phyloP scores from a whole-genome alignment of 2,329 filamentous ascomycete genomes.

The Macrophomina phaseolina region DNA sequence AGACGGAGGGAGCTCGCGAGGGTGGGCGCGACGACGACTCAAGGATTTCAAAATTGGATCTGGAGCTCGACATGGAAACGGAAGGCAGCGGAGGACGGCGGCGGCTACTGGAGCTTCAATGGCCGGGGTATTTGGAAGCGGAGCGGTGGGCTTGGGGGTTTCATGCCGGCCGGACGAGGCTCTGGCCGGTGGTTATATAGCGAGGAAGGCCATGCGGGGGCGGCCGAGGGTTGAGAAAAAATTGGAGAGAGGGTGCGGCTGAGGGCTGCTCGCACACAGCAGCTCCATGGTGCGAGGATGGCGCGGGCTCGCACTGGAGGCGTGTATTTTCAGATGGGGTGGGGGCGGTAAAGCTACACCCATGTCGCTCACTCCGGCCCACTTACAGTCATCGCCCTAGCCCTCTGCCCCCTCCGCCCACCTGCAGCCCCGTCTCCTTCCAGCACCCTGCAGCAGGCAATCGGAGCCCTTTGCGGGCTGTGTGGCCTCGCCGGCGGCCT shows the following conservation, averaged over 20 bases:
- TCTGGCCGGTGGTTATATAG: slow-evolving; percentile 19
- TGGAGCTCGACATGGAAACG: slow-evolving; percentile 40
- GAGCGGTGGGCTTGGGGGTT: neutral
- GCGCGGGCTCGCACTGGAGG: slow-evolving; percentile 21
- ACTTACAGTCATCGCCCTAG: slow-evolving; percentile 8
- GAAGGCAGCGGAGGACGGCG: slow-evolving; percentile 10
- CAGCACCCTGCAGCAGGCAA: slow-evolving; percentile 10
- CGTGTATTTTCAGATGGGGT: slow-evolving; percentile 28
- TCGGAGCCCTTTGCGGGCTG: neutral
- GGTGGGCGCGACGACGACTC: neutral
- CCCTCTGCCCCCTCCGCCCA: slow-evolving; percentile 1
- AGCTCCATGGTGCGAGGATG: slow-evolving; percentile 28
- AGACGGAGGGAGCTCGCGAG: slow-evolving; percentile 35
- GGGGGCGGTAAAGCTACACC: slow-evolving; percentile 27
- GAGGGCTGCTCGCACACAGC: slow-evolving; percentile 14
- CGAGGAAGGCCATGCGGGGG: neutral
- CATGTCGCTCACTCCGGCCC: slow-evolving; percentile 3
- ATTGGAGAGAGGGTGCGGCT: slow-evolving; percentile 26
- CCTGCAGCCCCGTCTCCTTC: slow-evolving; percentile 18
- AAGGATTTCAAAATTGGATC: neutral
- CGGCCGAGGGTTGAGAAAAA: slow-evolving; percentile 4
- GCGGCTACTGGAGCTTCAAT: slow-evolving; percentile 24
- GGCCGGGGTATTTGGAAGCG: neutral
- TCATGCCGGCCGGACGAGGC: slow-evolving; percentile 15
- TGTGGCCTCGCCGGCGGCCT: neutral